A percentile compares a stretch with the other conserved stretches of the same genome.
phyloP scores from a whole-genome alignment of 306 rosid species.

The Morella rubra region DNA sequence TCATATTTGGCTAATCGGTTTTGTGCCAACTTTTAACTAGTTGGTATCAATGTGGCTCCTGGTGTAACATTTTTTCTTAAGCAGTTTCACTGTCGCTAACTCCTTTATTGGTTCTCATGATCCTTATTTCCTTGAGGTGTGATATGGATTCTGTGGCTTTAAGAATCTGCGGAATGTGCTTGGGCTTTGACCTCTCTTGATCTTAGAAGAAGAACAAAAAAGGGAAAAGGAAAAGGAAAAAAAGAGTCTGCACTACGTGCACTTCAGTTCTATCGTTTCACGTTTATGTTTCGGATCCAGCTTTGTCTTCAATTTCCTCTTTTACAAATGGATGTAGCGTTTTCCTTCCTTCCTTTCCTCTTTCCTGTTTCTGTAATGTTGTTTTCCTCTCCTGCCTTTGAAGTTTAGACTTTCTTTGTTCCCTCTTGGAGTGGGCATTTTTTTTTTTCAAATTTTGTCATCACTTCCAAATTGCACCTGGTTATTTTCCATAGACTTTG shows the following conservation, averaged over 20 bases:
- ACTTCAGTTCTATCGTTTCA: neutral
- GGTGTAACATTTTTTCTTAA: neutral
- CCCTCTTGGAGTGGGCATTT: neutral
- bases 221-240: neutral
- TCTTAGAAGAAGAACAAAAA: neutral
- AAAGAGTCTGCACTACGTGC: neutral
- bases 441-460: neutral
- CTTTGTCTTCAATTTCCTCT: neutral
- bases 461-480: neutral
- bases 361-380: neutral
- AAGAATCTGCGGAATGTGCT: neutral
- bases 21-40: neutral
- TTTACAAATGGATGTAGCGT: neutral
- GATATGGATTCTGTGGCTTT: neutral
- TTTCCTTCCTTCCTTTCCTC: neutral
- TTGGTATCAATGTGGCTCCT: neutral
- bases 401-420: neutral
- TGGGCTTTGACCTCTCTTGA: neutral
- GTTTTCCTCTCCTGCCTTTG: neutral
- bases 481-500: neutral
- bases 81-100: neutral
- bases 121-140: neutral
- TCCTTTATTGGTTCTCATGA: neutral
- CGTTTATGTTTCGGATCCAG: neutral
- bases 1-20: slow-evolving; percentile 7